phyloP scores from a whole-genome alignment of 768 basidiomycete genomes.

The Coprinopsis sp. region DNA sequence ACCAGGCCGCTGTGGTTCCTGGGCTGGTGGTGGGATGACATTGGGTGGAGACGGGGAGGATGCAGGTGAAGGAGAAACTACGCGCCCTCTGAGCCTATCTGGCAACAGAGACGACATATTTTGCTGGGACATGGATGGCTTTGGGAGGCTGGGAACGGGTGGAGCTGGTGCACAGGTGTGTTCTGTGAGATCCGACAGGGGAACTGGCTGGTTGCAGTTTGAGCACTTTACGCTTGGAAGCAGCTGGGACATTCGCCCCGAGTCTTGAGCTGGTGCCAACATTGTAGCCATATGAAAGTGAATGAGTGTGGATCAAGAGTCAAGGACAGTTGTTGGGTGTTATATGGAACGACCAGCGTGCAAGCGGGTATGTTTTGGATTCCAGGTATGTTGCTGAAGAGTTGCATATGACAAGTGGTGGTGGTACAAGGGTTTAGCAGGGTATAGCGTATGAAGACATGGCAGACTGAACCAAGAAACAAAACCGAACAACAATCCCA shows the following conservation, averaged over 20 bases:
- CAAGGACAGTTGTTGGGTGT: constrained; percentile 1
- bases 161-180: constrained; percentile 63
- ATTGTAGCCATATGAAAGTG: constrained; percentile 23
- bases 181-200: constrained; percentile 68
- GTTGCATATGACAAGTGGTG: background rate
- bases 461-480: constrained; percentile 1
- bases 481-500: background rate
- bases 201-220: constrained; percentile 64
- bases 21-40: constrained; percentile 5
- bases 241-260: constrained; percentile 60
- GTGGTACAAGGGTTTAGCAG: background rate
- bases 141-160: constrained; percentile 39
- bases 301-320: background rate
- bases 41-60: constrained; percentile 15
- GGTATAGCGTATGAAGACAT: constrained; percentile 8
- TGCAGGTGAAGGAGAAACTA: constrained; percentile 19
- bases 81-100: constrained; percentile 43
- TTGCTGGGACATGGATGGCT: constrained; percentile 35
- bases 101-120: constrained; percentile 45
- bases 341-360: constrained; percentile 9
- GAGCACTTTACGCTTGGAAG: constrained; percentile 86
- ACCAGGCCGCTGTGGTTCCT: constrained; percentile 22
- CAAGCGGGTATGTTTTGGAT: background rate
- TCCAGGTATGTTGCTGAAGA: too few relatives aligned
- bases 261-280: constrained; percentile 24